Evolutionary conservation across 2,329 filamentous ascomycete genomes (phyloP).

Genomic region (Chaetomium strumarium): DNA sequence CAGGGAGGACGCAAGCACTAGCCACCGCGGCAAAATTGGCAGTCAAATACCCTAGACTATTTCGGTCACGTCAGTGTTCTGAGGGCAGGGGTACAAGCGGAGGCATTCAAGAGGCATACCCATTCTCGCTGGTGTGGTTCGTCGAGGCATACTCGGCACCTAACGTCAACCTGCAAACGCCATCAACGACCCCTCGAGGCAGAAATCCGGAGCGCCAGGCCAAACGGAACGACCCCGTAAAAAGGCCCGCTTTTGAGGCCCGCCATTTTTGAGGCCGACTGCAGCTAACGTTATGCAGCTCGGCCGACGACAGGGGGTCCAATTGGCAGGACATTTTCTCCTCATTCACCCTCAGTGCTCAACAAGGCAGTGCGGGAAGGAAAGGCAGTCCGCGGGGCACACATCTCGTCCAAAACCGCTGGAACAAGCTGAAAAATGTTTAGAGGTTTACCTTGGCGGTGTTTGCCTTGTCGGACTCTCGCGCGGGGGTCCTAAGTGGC

Average conservation of each 20-base stretch:
- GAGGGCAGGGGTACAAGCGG: not conserved
- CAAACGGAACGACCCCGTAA: not conserved
- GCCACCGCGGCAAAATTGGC: not conserved
- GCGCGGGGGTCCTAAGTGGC: not conserved
- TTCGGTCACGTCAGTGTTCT: not conserved
- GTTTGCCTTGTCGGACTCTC: not conserved
- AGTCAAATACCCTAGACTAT: not conserved
- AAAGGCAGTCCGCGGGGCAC: not conserved
- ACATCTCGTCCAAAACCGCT: not conserved
- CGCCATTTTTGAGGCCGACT: constrained; percentile 1
- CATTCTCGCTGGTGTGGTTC: not conserved
- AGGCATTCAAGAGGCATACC: not conserved
- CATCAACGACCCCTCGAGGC: not conserved
- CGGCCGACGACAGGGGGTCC: not conserved
- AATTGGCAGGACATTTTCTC: constrained; percentile 1
- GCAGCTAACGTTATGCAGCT: not conserved
- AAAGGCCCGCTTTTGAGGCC: constrained; percentile 4
- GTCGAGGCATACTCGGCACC: too few relatives aligned
- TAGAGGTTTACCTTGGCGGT: not conserved
- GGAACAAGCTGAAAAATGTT: constrained; percentile 2
- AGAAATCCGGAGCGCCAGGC: not conserved
- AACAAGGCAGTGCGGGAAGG: not conserved
- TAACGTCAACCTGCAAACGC: not conserved
- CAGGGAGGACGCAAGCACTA: not conserved
- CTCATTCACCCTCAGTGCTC: not conserved